These are phyloP conservation scores for Penicillium egyptiacum DNA, from an alignment of 495 filamentous ascomycete genomes.

Conservation along the genomic window DNA sequence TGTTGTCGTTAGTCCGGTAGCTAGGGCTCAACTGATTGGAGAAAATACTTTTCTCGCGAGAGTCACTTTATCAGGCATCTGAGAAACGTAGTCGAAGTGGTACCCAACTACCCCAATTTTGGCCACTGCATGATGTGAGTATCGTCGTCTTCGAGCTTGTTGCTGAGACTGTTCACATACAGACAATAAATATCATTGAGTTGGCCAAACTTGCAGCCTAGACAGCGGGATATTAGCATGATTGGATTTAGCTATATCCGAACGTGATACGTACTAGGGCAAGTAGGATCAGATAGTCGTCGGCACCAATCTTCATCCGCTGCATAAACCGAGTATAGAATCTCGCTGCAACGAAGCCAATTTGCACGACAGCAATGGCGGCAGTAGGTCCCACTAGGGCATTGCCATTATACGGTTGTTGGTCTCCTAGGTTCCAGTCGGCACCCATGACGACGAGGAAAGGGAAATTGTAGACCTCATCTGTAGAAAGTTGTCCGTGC, in stretches of 20 bases:
- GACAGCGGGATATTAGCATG: background rate
- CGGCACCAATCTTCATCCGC: slow-evolving; percentile 19
- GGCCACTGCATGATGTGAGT: slow-evolving; percentile 15
- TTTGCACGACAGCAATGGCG: slow-evolving; percentile 21
- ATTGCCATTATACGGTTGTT: slow-evolving; percentile 14
- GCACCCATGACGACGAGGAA: background rate
- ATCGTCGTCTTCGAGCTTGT: background rate
- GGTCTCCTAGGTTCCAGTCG: background rate
- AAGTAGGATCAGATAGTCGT: slow-evolving; percentile 34
- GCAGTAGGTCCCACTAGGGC: slow-evolving; percentile 17
- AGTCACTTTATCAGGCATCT: slow-evolving; percentile 15
- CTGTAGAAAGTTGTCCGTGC: background rate
- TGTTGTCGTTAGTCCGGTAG: background rate
- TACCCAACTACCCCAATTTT: slow-evolving; percentile 20
- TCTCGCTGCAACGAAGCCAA: slow-evolving; percentile 29
- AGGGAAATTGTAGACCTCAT: background rate
- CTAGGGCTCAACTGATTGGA: background rate
- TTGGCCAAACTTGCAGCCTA: slow-evolving; percentile 19
- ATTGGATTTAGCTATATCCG: background rate
- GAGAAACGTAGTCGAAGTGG: slow-evolving; percentile 19
- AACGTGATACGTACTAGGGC: slow-evolving; percentile 22
- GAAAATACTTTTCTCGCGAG: slow-evolving; percentile 14
- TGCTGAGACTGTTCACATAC: slow-evolving; percentile 8
- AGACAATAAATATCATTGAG: slow-evolving; percentile 18
- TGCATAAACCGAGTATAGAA: slow-evolving; percentile 31